Percentiles rank a stretch among this genome's conserved stretches.
Evolutionary conservation across 202 grass and related monocot genomes (phyloP).

Genomic region (Schoenoplectus tabernaemontani): DNA sequence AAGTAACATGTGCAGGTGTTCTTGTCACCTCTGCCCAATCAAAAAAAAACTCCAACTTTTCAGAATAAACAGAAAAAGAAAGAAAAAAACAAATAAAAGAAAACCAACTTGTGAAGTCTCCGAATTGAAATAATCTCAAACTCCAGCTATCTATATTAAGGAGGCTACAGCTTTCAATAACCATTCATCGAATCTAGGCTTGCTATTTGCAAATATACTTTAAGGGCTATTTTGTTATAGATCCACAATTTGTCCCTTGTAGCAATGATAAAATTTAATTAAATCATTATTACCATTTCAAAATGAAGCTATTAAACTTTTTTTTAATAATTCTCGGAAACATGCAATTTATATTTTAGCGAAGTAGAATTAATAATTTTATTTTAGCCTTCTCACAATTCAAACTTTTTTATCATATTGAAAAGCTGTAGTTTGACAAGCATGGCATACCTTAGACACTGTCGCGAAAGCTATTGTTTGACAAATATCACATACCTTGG

Average conservation of each 20-base stretch:
- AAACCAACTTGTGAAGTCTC: not conserved
- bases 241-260: not conserved
- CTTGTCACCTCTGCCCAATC: not conserved
- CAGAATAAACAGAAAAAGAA: not conserved
- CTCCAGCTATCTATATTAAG: slow-evolving; percentile 26
- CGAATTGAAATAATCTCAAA: slow-evolving; percentile 3
- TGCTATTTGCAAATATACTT: no score
- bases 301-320: not conserved
- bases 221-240: no score
- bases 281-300: not conserved
- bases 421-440: not conserved
- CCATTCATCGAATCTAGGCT: slow-evolving; percentile 10
- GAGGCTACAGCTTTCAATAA: slow-evolving; percentile 1
- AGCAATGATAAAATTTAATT: not conserved
- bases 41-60: not conserved
- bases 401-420: no score
- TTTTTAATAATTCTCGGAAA: not conserved
- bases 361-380: not conserved
- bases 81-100: not conserved
- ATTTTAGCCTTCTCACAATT: not conserved
- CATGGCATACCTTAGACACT: not conserved
- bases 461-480: no score
- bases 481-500: no score
- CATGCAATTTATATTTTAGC: not conserved
- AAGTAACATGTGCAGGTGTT: slow-evolving; percentile 6